Base-by-base conservation (phyloP, 371 early-diverging fungal species). In the Mucor circinelloides region DNA sequence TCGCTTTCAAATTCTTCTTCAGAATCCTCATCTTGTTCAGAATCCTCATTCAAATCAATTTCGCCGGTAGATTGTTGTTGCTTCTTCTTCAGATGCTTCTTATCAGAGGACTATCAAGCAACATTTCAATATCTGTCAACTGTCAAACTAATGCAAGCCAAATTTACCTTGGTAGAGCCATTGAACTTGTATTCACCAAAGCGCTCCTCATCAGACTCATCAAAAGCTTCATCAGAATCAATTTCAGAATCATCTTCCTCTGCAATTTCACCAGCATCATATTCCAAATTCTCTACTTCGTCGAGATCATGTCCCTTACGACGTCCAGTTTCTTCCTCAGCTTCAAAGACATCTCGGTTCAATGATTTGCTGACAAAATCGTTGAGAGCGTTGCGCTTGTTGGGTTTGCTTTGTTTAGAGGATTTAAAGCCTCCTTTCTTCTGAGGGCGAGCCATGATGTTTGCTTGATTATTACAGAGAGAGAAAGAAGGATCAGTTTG, bases 201-300 rank as follows among this genome's bases (percentile, higher is more conserved):
- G 54, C 87, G 80, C 54, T 94, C 93, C 58, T 95, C 95, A 67
- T 96, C 97, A 50, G 83, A 87, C 7, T 86, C 90, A 58, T 93
- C 87, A 74, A 96, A 96, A 10, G 97, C 96, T 44, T 90, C 94
- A 69, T 94, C 96, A 30, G 94, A 94, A 57, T 93, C 91, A 64
- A 95, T 95, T 68, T 96, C 96, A 67, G 96, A 96, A 69, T 97
- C 97, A 71, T 97, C 97, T 55, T 95, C 94, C 12, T 88, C 83
- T 17, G 88, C 88, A 48, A 92, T 90, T 27, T 82, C 81, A 25
- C 89, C 91, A 4, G 85, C 85, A 63, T 91, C 82, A 72, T 90
- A 90, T 71, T 94, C 91, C 38, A 91, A 87, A 62, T 87, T 87
- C 19, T 89, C 93, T 15, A 94, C 91, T n/a, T 87, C 80, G 70